These are phyloP conservation scores for Sanguinoderma infundibulare DNA, from an alignment of 1,284 basidiomycete genomes.

Conservation along the genomic window DNA sequence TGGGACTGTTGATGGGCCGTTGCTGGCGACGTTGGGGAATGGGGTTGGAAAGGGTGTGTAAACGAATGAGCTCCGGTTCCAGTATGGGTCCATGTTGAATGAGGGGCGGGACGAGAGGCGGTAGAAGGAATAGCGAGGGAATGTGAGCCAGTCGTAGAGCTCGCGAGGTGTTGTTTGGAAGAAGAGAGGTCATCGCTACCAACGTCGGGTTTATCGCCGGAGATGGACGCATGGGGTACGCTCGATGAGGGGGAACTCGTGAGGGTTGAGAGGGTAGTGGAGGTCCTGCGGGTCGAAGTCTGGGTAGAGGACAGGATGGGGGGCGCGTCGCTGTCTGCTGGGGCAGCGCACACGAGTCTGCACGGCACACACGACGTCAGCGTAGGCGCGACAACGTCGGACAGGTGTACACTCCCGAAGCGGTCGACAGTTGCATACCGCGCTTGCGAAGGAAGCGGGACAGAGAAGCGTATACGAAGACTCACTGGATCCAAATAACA, in stretches of 20 bases:
- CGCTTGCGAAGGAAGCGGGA: neutral
- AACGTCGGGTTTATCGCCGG: neutral
- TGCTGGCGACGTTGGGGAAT: slow-evolving; percentile 15
- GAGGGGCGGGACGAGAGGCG: slow-evolving; percentile 1
- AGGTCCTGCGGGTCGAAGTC: neutral
- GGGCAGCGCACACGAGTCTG: slow-evolving; percentile 18
- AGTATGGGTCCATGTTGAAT: slow-evolving; percentile 1
- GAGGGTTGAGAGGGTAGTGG: no score
- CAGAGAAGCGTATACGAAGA: neutral
- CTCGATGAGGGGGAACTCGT: no score
- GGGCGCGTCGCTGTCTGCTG: slow-evolving; percentile 7
- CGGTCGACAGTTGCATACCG: neutral
- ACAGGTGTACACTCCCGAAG: neutral
- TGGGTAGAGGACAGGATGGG: neutral
- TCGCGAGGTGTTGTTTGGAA: neutral
- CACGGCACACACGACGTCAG: neutral
- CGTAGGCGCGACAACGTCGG: neutral
- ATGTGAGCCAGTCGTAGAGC: slow-evolving; percentile 3
- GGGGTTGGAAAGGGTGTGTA: slow-evolving; percentile 10
- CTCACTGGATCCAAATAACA: slow-evolving; percentile 16
- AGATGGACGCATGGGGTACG: neutral
- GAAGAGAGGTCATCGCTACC: neutral
- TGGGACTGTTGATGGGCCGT: slow-evolving; percentile 19
- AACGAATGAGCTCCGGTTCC: slow-evolving; percentile 2
- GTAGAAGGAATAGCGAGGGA: slow-evolving; percentile 19